Evolutionary conservation across 2,329 filamentous ascomycete genomes (phyloP), one percentile per base, ranked within the genome.

Genomic region (Ophiostoma populinum): DNA sequence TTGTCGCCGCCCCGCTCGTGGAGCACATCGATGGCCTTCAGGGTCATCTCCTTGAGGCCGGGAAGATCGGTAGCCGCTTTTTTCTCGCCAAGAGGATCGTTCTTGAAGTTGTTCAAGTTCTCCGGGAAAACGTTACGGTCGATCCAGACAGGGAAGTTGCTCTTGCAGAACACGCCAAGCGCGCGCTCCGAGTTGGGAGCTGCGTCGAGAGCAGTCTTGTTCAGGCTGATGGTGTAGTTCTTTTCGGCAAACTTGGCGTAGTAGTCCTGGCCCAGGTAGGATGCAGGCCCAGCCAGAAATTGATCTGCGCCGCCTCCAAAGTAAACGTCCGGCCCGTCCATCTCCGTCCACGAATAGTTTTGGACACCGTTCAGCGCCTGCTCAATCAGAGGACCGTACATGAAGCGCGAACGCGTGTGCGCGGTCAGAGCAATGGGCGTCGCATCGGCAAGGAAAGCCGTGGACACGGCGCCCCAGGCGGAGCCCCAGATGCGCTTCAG

Each of bases 21-120:
- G n/a, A 90, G 68, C 35, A 87, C 72, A 40, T 87, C 80, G 33
- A 90, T 68, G 17, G 81, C 81, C 61, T 92, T 92, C 46, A 86
- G 62, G 0, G 82, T 86, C 82, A 92, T 92, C 29, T 90, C 80
- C 57, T 83, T 87, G 34, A 90, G 70, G 5, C 82, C 82, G 1
- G 82, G 82, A 19, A 87, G 70, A 49, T 90, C 80, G 7, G 67
- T 62, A 5, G 80, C 80, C 26, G 77, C 60, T 12, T 58, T 61
- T 27, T 66, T 62, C 42, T 65, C 65, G 34, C 80, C 80, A 9
- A 68, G 62, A 1, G 82, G 80, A 46, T 77, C 66, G 53, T 86
- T 81, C 39, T 67, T 66, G 42, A 76, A 64, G 30, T 55, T 62
- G 44, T 64, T 59, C 17, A 87, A 59, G 56, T 87, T 85, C 17